Conservation (phyloP, 495 filamentous ascomycete genomes). For the Xylaria flabelliformis region DNA sequence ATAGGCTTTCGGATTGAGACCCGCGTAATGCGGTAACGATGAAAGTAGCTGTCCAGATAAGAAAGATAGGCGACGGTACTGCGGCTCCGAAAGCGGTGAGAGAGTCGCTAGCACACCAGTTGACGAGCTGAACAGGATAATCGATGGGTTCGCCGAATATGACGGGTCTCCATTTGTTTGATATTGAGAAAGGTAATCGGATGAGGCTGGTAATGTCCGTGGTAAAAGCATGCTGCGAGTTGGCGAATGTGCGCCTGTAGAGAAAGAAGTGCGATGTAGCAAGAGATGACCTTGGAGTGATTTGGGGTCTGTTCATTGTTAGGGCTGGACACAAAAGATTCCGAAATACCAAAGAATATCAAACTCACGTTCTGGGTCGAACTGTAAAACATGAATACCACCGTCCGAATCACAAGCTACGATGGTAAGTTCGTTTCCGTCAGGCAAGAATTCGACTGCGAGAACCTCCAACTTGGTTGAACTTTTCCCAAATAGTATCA, state of each 20-base stretch:
- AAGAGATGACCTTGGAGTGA: slow-evolving; percentile 87
- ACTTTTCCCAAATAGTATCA: slow-evolving; percentile 92
- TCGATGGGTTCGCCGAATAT: slow-evolving; percentile 50
- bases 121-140: slow-evolving; percentile 71
- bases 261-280: slow-evolving; percentile 83
- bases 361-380: slow-evolving; percentile 81
- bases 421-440: slow-evolving; percentile 81
- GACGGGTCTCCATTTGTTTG: slow-evolving; percentile 35
- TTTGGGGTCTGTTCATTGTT: slow-evolving; percentile 76
- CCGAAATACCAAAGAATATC: not conserved
- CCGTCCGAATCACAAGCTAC: slow-evolving; percentile 84
- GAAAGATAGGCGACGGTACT: slow-evolving; percentile 83
- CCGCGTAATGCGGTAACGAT: slow-evolving; percentile 75
- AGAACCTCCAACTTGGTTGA: slow-evolving; percentile 75
- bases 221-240: slow-evolving; percentile 78
- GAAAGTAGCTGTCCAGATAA: slow-evolving; percentile 79
- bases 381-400: slow-evolving; percentile 87
- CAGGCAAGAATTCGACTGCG: slow-evolving; percentile 85
- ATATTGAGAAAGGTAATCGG: slow-evolving; percentile 49
- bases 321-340: slow-evolving; percentile 24
- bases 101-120: slow-evolving; percentile 80
- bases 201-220: slow-evolving; percentile 55
- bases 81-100: slow-evolving; percentile 75
- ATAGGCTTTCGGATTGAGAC: slow-evolving; percentile 82
- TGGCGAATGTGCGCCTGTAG: slow-evolving; percentile 77